Percentiles rank a stretch among this genome's conserved stretches.
These are phyloP conservation scores for Microcyclospora pomicola DNA, from an alignment of 2,329 filamentous ascomycete genomes.

Conservation along the genomic window DNA sequence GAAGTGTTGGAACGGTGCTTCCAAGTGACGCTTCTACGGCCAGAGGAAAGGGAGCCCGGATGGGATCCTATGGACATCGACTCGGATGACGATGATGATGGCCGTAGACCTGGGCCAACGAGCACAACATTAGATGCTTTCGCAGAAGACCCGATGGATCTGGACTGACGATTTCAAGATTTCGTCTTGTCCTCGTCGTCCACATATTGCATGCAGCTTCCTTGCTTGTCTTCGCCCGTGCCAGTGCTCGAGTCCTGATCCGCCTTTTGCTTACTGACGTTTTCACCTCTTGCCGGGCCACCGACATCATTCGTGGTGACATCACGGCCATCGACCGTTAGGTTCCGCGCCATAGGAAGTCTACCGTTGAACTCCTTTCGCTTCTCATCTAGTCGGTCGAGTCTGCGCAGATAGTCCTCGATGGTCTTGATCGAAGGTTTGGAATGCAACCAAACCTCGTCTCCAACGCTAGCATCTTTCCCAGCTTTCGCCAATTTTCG, in stretches of 20 bases:
- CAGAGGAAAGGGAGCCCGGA: slow-evolving; percentile 12
- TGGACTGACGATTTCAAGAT: slow-evolving; percentile 10
- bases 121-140: not conserved
- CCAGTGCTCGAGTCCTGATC: slow-evolving; percentile 2
- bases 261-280: not conserved
- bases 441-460: slow-evolving; percentile 43
- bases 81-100: slow-evolving; percentile 8
- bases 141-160: slow-evolving; percentile 16
- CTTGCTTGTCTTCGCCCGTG: not conserved
- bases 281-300: not conserved
- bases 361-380: not conserved
- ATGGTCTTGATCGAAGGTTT: slow-evolving; percentile 20
- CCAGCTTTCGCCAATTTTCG: slow-evolving; percentile 24
- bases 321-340: not conserved
- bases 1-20: slow-evolving; percentile 17
- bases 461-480: slow-evolving; percentile 22
- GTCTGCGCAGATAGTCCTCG: slow-evolving; percentile 7
- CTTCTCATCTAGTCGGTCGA: slow-evolving; percentile 1
- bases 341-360: slow-evolving; percentile 1
- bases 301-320: slow-evolving; percentile 1
- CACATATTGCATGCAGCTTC: not conserved
- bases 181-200: not conserved
- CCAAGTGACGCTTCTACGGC: slow-evolving; percentile 15
- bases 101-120: too few relatives aligned
- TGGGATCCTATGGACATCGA: slow-evolving; percentile 21